Evolutionary conservation across 176 grass and related monocot species (phyloP).

Genomic region (Bothriochloa decipiens): DNA sequence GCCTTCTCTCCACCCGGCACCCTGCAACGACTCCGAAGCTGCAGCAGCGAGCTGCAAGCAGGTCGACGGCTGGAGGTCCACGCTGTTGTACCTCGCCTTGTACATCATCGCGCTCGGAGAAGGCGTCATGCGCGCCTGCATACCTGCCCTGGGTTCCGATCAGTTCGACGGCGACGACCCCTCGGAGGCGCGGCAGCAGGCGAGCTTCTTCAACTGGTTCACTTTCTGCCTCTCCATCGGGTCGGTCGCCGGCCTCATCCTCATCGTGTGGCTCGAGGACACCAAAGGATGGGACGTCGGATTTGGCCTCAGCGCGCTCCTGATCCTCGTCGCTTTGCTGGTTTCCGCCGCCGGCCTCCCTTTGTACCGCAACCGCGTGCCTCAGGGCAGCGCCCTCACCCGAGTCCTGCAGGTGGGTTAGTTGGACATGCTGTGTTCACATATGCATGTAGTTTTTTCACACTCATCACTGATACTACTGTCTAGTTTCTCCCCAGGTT

Average conservation of each 20-base stretch:
- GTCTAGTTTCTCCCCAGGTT: conserved; percentile 33
- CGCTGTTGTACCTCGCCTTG: conserved; percentile 42
- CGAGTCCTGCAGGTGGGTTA: conserved; percentile 49
- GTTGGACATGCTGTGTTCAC: no score
- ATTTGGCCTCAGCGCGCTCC: conserved; percentile 40
- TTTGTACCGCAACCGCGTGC: conserved; percentile 54
- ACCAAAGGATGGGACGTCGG: conserved; percentile 58
- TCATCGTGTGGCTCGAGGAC: conserved; percentile 65
- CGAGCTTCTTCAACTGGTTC: conserved; percentile 68
- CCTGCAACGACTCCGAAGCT: background rate
- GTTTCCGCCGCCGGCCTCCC: conserved; percentile 40
- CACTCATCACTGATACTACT: no score
- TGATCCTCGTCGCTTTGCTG: conserved; percentile 43
- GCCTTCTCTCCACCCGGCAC: conserved; percentile 52
- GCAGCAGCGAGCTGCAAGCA: conserved; percentile 32
- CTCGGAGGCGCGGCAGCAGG: conserved; percentile 27
- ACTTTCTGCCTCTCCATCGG: conserved; percentile 55
- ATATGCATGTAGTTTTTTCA: no score
- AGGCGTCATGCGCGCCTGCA: conserved; percentile 50
- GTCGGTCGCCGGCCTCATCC: conserved; percentile 44
- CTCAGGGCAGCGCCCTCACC: conserved; percentile 50
- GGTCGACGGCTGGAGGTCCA: conserved; percentile 43
- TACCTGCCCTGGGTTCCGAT: conserved; percentile 55
- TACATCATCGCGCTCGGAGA: conserved; percentile 52
- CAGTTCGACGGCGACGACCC: conserved; percentile 55